Evolutionary conservation across 2,329 filamentous ascomycete genomes (phyloP).

Genomic region (Cylindrodendrum hubeiense): DNA sequence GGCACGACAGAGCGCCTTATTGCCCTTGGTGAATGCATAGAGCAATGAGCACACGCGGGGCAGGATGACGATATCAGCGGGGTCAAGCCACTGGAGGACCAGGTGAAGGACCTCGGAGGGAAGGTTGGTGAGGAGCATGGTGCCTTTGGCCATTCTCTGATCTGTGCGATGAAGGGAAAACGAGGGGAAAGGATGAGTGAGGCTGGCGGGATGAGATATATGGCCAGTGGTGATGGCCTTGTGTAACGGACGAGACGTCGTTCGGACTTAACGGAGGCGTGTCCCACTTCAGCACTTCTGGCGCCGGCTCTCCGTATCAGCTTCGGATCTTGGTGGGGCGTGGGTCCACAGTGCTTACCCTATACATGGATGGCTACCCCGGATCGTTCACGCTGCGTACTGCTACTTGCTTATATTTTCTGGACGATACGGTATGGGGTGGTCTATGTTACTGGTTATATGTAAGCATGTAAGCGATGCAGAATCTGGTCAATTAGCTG

Average conservation of each 20-base stretch:
- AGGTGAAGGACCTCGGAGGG: conserved; percentile 74
- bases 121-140: conserved; percentile 50
- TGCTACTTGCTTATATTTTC: no score
- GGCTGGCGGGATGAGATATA: background rate
- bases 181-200: background rate
- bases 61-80: conserved; percentile 67
- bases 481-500: no score
- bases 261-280: background rate
- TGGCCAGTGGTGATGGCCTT: background rate
- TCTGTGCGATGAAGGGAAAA: background rate
- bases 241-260: background rate
- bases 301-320: background rate
- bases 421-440: no score
- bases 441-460: no score
- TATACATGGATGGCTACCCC: conserved; percentile 1
- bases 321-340: background rate
- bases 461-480: no score
- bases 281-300: background rate
- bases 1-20: conserved; percentile 70
- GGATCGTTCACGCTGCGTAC: background rate
- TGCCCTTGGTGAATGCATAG: conserved; percentile 66
- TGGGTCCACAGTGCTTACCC: conserved; percentile 9
- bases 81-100: conserved; percentile 68
- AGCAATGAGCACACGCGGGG: conserved; percentile 65
- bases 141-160: conserved; percentile 24